Base-by-base conservation (phyloP, 208 protist genomes). In the Trypanosoma avium region DNA sequence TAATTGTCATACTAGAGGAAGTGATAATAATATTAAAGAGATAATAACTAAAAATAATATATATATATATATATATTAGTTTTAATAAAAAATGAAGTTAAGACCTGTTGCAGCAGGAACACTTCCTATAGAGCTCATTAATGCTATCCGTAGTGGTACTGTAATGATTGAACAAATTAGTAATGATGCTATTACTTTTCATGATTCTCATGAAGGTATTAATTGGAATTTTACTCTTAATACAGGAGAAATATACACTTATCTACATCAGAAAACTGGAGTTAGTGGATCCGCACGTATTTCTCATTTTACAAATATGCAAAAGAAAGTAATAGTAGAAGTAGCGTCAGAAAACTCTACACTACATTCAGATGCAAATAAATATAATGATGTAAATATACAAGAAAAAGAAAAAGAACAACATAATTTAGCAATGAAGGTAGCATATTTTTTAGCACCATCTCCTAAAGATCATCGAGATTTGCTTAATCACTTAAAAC, bases 371-470 rank as follows among this genome's bases (percentile, higher is more conserved):
- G n/a, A n/a, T n/a, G n/a, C n/a, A n/a, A n/a, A n/a, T n/a, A n/a
- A n/a, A n/a, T n/a, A n/a, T n/a, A n/a, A n/a, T n/a, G n/a, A n/a
- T n/a, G n/a, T n/a, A n/a, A n/a, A n/a, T n/a, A n/a, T n/a, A n/a
- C n/a, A n/a, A n/a, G n/a, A n/a, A n/a, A n/a, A n/a, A n/a, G n/a
- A n/a, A n/a, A n/a, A n/a, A n/a, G n/a, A n/a, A n/a, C n/a, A n/a
- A n/a, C 52, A 38, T 1, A 27, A 36, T 22, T n/a, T 75, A 13
- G 55, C 58, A 27, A n/a, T 57, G 13, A 67, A 50, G 45, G 30
- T 75, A 5, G 70, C 55, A 30, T 47, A 64, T n/a, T 59, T 61
- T n/a, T 58, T 75, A 12, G 70, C 70, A 15, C 70, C 70, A 17
- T 43, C 35, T 15, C 62, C 61, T 27, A n/a, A 46, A 4, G 49